phyloP scores from a whole-genome alignment of 352 stramenopile species.

The Pelagophyceae sp. region DNA sequence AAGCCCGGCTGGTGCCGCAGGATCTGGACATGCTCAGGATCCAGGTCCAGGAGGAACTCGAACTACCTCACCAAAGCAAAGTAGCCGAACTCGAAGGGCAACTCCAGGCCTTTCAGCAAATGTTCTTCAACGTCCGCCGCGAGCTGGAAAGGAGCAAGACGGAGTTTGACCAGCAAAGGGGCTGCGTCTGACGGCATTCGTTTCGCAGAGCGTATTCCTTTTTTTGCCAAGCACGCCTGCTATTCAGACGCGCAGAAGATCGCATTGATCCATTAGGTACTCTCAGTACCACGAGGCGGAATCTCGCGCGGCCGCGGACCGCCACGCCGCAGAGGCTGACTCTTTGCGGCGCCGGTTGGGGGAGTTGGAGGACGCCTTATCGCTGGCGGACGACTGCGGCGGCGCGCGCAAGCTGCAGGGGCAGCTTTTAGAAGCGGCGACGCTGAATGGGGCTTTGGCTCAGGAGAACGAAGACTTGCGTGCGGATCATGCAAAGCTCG shows the following conservation, averaged over 20 bases:
- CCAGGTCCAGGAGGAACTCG: constrained; percentile 41
- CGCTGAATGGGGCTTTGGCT: background rate
- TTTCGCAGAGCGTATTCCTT: too few relatives aligned
- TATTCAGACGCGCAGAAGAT: too few relatives aligned
- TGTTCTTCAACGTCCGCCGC: constrained; percentile 41
- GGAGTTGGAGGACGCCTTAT: background rate
- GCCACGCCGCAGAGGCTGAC: background rate
- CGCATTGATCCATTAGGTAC: too few relatives aligned
- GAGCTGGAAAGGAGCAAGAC: constrained; percentile 40
- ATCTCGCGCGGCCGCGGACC: background rate
- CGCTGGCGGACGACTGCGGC: background rate
- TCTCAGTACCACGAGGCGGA: background rate
- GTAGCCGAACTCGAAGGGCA: constrained; percentile 26
- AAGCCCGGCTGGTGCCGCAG: constrained; percentile 40
- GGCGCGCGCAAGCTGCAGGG: background rate
- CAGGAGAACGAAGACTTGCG: background rate
- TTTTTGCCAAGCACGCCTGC: too few relatives aligned
- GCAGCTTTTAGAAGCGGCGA: background rate
- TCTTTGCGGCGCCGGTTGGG: background rate
- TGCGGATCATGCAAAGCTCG: background rate
- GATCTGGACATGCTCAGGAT: constrained; percentile 41
- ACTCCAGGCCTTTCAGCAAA: constrained; percentile 34
- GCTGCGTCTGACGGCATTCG: too few relatives aligned
- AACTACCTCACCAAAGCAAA: constrained; percentile 34
- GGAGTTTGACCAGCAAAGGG: constrained; percentile 42